These are phyloP conservation scores for Neurospora sp. DNA, from an alignment of 495 filamentous ascomycete genomes.

Conservation along the genomic window DNA sequence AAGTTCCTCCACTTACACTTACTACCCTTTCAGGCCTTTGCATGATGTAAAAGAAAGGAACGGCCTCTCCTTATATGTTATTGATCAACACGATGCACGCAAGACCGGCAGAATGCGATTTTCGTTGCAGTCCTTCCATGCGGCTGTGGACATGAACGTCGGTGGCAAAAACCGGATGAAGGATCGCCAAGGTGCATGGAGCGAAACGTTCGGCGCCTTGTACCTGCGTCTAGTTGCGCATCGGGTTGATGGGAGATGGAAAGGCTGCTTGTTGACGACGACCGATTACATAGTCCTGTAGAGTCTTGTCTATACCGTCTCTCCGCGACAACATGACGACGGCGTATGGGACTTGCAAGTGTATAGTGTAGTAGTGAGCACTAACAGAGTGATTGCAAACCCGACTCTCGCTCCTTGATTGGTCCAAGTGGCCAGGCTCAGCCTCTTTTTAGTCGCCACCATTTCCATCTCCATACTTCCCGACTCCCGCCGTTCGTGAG, in stretches of 20 bases:
- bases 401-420: not conserved
- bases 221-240: not conserved
- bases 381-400: not conserved
- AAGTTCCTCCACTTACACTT: not conserved
- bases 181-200: not conserved
- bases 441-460: not conserved
- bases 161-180: not conserved
- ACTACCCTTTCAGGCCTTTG: not conserved
- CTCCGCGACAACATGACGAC: not conserved
- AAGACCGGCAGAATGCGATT: not conserved
- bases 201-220: not conserved
- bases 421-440: not conserved
- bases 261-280: not conserved
- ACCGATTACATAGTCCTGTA: not conserved
- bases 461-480: not conserved
- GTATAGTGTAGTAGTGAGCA: not conserved
- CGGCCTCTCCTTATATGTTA: not conserved
- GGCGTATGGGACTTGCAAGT: not conserved
- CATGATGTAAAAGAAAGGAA: not conserved
- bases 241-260: not conserved
- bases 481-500: not conserved
- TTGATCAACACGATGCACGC: not conserved
- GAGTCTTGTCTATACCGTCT: not conserved
- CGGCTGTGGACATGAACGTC: not conserved
- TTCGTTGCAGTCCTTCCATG: not conserved